Base-by-base conservation (phyloP, 768 basidiomycete species). In the Boletus sensibilis region DNA sequence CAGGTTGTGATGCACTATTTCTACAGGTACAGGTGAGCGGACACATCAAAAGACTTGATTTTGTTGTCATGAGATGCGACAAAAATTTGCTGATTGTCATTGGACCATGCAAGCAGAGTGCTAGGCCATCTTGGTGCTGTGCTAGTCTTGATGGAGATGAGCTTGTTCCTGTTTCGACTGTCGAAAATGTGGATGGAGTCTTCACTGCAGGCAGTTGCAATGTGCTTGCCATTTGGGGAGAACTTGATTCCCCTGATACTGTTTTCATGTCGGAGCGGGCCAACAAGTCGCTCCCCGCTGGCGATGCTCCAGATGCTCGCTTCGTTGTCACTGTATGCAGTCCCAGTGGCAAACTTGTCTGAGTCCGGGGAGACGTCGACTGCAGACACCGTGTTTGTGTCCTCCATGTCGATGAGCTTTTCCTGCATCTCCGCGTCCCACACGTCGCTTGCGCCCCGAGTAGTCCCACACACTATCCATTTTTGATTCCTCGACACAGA, bases 101-200 rank as follows among this genome's bases (percentile, higher is more conserved):
- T 8, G 3, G 43, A 45, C 27, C 43, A 45, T 2, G 27, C 43
- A 29, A 45, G 11, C 1, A 11, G 43, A 12, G 27, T 45, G 9
- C 1, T 10, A 6, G 1, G 23, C 0, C 0, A 18, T 5, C 4
- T 0, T 0, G 0, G 0, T 27, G 27, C 7, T 27, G 3, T 13
- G 25, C 25, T 5, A 0, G 11, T 27, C 2, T 7, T 1, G 11
- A 29, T 45, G 2, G 27, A 8, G 3, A 12, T 4, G 18, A 13
- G 18, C 3, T n/a, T 6, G 5, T 12, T 11, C 4, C 43, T 18
- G 0, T 12, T 45, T 3, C 1, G 11, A 13, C 27, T 45, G 7
- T 45, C 44, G 12, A 45, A 29, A 20, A 45, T 45, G 12, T 1
- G 3, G n/a, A 45, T 31, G 0, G n/a, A 45, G 7, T 5, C 3